Base-by-base conservation (phyloP, 2,329 filamentous ascomycete species). In the Pseudopithomyces maydicus region DNA sequence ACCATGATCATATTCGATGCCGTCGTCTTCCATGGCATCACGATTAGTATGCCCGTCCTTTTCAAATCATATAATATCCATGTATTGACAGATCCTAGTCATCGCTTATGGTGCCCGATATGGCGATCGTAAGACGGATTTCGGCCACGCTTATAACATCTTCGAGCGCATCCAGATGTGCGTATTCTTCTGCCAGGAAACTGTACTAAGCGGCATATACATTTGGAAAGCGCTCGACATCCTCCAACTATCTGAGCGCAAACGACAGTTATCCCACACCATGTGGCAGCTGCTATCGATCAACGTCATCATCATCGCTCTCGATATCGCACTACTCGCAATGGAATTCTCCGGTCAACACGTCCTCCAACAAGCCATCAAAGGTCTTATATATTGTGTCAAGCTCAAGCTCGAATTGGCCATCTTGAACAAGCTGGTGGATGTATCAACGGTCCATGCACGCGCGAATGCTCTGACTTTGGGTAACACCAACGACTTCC, bases 1-100 rank as follows among this genome's bases (percentile, higher is more conserved):
- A 75, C 66, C 47, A 84, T 87, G 79, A 87, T 88, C 56, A 76
- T 85, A 23, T 61, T 78, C 49, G 80, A 85, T 61, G 77, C 77
- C 17, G 58, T 87, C 33, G 54, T 84, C 7, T 72, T 84, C 36
- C 83, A 87, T 59, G 70, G 82, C 0, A 78, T 82, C 0, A 82
- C 81, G 8, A 22, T 49, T 17, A 56, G 63, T 66, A 52, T 14
- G 62, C 49, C 17, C 14, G 3, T 14, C 15, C 17, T 15, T 8
- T 41, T 32, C 19, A 8, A 14, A 42, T 15, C 12, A 8, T 39
- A 14, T n/a, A 6, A n/a, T 22, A 5, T 11, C 19, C 17, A 11
- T 26, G 43, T 15, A 48, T 52, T 63, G 26, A 62, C 51, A 14
- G 6, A 3, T 17, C 29, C 46, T 79, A 7, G 77, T 86, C 1